phyloP scores from a whole-genome alignment of 202 grass and related monocot species.

The Zizania palustris region DNA sequence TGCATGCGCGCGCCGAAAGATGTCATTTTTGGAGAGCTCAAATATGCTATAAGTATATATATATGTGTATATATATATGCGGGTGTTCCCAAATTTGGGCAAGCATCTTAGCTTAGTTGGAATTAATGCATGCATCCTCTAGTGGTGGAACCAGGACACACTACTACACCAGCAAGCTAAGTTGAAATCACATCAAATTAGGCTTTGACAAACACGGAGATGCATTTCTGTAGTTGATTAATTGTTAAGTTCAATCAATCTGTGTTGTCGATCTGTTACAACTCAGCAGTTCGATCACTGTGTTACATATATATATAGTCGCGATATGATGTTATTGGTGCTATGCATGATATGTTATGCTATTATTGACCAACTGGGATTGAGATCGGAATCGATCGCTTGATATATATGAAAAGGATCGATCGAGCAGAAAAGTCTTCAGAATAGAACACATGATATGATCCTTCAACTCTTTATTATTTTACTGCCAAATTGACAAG shows the following conservation, averaged over 20 bases:
- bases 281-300: neutral
- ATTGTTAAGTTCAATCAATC: too few species aligned
- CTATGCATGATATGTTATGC: neutral
- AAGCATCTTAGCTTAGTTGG: constrained; percentile 49
- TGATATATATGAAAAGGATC: neutral
- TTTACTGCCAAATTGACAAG: neutral
- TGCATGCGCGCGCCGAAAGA: constrained; percentile 66
- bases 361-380: neutral
- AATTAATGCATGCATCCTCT: constrained; percentile 38
- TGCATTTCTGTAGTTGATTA: neutral
- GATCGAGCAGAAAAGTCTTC: neutral
- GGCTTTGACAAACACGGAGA: constrained; percentile 15
- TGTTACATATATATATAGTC: neutral
- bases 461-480: neutral
- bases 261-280: too few species aligned
- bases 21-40: constrained; percentile 48
- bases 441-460: neutral
- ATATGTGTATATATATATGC: constrained; percentile 33
- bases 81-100: constrained; percentile 49
- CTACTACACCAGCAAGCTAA: neutral
- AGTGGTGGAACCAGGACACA: constrained; percentile 49
- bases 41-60: constrained; percentile 50
- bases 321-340: neutral
- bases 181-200: constrained; percentile 17
- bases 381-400: neutral